A percentile compares a stretch with the other conserved stretches of the same genome.
Evolutionary conservation across 495 filamentous ascomycete genomes (phyloP).

Genomic region (Cercophora newfieldiana): DNA sequence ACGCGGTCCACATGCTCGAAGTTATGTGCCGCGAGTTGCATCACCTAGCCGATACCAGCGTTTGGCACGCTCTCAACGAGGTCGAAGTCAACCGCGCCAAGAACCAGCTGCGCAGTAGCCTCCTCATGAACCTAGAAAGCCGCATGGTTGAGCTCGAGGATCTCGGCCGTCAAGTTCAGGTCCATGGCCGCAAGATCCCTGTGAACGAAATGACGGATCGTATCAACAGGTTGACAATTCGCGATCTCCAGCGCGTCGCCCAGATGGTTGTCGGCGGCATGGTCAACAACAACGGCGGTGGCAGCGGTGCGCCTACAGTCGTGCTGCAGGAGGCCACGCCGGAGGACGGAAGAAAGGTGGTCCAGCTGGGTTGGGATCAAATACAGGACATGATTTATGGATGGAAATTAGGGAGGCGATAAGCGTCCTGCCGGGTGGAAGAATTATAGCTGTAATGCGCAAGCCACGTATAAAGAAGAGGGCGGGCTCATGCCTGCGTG

Average conservation of each 20-base stretch:
- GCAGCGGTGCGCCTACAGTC: constrained; percentile 90
- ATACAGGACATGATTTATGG: constrained; percentile 80
- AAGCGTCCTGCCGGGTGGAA: constrained; percentile 5
- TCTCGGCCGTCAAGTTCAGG: constrained; percentile 91
- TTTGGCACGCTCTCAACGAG: constrained; percentile 65
- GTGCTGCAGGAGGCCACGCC: constrained; percentile 81
- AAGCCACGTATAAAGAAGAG: neutral
- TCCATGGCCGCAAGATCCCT: constrained; percentile 86
- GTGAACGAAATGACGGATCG: constrained; percentile 89
- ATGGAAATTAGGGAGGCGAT: constrained; percentile 74
- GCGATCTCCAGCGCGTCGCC: constrained; percentile 86
- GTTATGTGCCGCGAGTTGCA: constrained; percentile 90
- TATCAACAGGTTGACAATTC: constrained; percentile 78
- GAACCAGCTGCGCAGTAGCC: constrained; percentile 87
- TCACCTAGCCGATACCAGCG: constrained; percentile 69
- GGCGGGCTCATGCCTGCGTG: neutral
- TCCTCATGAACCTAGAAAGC: constrained; percentile 97
- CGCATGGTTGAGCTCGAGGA: constrained; percentile 99
- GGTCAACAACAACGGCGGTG: constrained; percentile 71
- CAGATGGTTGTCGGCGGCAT: constrained; percentile 72
- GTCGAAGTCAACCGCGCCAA: constrained; percentile 93
- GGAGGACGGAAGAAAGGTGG: constrained; percentile 42
- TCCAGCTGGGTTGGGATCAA: constrained; percentile 73
- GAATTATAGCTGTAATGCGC: neutral
- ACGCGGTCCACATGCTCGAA: constrained; percentile 78